These are phyloP conservation scores for Xanthoceras sorbifolium DNA, from an alignment of 345 rosid genomes.

Conservation along the genomic window DNA sequence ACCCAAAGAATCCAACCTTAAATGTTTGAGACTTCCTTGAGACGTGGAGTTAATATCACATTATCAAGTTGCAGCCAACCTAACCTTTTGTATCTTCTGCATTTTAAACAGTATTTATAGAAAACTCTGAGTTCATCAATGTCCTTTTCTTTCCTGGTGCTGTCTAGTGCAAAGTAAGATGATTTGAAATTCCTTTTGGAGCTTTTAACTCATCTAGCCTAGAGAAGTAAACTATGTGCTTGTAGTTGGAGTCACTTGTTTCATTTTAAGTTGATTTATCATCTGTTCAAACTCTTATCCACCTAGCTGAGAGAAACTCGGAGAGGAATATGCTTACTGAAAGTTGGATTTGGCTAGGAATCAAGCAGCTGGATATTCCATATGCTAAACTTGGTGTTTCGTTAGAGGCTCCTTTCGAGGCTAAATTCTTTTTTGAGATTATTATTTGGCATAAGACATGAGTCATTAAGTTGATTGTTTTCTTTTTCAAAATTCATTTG, in stretches of 20 bases:
- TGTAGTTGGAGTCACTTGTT: conserved; percentile 2
- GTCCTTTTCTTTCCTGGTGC: not conserved
- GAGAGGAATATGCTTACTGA: not conserved
- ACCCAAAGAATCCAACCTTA: not conserved
- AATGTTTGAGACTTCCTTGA: not conserved
- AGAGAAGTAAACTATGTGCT: not conserved
- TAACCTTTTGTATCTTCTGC: conserved; percentile 1
- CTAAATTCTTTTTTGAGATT: conserved; percentile 8
- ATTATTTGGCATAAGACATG: not conserved
- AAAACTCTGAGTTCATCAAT: not conserved
- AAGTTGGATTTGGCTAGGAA: not conserved
- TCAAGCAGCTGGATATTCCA: not conserved
- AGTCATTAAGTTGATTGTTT: not conserved
- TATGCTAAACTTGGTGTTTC: not conserved
- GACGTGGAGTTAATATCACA: not conserved
- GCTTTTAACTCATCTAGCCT: not conserved
- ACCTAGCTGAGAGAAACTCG: not conserved
- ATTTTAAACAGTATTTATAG: not conserved
- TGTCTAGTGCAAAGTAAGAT: not conserved
- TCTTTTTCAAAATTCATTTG: not conserved
- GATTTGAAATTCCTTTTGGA: conserved; percentile 3
- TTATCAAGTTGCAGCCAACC: not conserved
- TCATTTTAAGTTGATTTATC: conserved; percentile 1
- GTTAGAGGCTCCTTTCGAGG: not conserved
- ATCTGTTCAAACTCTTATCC: not conserved